A percentile compares a stretch with the other conserved stretches of the same genome.
phyloP scores from a whole-genome alignment of 2,329 filamentous ascomycete genomes.

The Sporothrix protearum region DNA sequence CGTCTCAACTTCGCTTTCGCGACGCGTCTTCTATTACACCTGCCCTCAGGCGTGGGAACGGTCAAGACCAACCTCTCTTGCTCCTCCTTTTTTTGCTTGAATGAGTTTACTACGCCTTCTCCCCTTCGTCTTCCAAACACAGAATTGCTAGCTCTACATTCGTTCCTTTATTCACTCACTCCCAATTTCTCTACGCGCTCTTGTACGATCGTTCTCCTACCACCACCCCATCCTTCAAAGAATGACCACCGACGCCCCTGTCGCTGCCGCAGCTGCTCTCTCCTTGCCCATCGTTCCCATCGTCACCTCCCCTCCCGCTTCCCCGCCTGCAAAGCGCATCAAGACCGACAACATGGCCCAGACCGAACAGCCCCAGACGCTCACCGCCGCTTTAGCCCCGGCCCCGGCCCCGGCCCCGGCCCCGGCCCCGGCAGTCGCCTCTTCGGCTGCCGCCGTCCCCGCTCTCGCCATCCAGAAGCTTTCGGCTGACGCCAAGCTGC shows the following conservation, averaged over 20 bases:
- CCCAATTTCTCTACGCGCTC: background rate
- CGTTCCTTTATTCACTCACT: background rate
- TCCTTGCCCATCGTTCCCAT: conserved; percentile 28
- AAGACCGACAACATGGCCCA: conserved; percentile 53
- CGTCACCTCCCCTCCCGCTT: conserved; percentile 58
- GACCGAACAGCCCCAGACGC: conserved; percentile 34
- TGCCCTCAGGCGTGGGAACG: background rate
- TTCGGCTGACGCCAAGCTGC: conserved; percentile 70
- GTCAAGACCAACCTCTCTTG: background rate
- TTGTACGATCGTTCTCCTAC: background rate
- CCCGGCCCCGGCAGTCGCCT: conserved; percentile 21
- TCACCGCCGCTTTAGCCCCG: conserved; percentile 34
- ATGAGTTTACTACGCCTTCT: background rate
- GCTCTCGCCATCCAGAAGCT: conserved; percentile 84
- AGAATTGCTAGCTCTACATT: background rate
- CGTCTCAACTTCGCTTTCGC: conserved; percentile 16
- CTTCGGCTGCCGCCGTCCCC: conserved; percentile 31
- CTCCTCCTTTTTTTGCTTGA: background rate
- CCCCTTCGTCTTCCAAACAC: background rate
- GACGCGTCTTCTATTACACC: conserved; percentile 7
- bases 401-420: conserved; percentile 24
- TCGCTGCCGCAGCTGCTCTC: conserved; percentile 18
- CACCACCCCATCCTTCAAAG: background rate
- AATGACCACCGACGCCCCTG: conserved; percentile 25
- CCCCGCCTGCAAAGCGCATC: conserved; percentile 75